These are phyloP conservation scores for Diaporthe sp. DNA, from an alignment of 2,329 filamentous ascomycete species.

Conservation along the genomic window DNA sequence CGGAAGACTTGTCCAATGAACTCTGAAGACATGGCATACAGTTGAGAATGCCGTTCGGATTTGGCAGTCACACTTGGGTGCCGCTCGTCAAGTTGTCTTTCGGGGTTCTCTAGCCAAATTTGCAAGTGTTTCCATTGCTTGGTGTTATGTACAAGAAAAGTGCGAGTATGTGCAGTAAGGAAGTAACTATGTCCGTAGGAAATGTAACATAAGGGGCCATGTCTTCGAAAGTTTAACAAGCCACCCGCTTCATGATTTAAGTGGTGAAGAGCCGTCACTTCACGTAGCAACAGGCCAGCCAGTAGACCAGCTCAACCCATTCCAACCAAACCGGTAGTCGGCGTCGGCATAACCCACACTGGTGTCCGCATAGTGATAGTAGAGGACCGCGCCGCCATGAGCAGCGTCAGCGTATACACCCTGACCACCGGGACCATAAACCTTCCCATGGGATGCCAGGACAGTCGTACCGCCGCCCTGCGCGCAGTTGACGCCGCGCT, in stretches of 20 bases:
- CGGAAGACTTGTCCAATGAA: no score
- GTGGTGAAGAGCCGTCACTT: not conserved
- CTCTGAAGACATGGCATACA: not conserved
- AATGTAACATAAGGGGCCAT: not conserved
- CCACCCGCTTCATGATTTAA: not conserved
- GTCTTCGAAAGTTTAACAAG: not conserved
- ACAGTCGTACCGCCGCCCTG: constrained; percentile 70
- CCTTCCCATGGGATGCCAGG: constrained; percentile 66
- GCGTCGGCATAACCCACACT: constrained; percentile 63
- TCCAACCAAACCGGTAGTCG: constrained; percentile 61
- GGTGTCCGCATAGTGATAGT: constrained; percentile 73
- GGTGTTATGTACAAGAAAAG: not conserved
- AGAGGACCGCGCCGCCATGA: constrained; percentile 64
- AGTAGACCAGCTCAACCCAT: constrained; percentile 54
- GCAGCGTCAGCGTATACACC: constrained; percentile 65
- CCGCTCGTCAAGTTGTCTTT: not conserved
- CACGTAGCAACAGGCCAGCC: constrained; percentile 55
- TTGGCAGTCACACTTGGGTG: no score
- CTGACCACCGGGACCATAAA: constrained; percentile 75
- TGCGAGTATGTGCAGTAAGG: not conserved
- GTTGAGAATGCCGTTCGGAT: not conserved
- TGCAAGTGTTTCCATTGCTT: not conserved
- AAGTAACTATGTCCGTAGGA: not conserved
- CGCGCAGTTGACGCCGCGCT: constrained; percentile 64
- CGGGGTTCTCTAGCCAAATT: not conserved